A percentile compares a stretch with the other conserved stretches of the same genome.
These are phyloP conservation scores for Carex littledalei DNA, from an alignment of 176 grass and related monocot genomes.

Conservation along the genomic window DNA sequence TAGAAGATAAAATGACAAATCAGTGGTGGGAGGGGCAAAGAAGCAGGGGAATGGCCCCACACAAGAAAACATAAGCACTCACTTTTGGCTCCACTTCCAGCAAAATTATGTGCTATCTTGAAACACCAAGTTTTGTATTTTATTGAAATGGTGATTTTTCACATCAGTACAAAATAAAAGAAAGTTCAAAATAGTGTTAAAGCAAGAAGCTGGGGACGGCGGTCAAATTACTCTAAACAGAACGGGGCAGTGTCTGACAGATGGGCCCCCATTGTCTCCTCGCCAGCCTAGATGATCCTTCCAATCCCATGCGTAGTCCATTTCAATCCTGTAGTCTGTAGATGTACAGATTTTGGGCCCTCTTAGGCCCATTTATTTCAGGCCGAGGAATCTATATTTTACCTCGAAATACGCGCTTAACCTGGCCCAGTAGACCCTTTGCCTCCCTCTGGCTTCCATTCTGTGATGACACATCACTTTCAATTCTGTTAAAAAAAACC, in stretches of 20 bases:
- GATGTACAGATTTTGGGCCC: not conserved
- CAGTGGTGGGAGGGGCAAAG: too few species aligned
- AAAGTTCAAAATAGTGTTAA: not conserved
- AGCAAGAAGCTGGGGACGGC: not conserved
- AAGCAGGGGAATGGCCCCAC: too few species aligned
- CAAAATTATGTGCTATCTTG: not conserved
- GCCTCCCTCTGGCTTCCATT: not conserved
- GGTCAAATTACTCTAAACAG: slow-evolving; percentile 8
- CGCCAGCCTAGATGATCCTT: not conserved
- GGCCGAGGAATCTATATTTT: not conserved
- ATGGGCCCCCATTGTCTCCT: slow-evolving; percentile 16
- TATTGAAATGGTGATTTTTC: not conserved
- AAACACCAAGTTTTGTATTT: not conserved
- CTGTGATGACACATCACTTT: slow-evolving; percentile 2
- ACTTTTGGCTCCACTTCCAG: too few species aligned
- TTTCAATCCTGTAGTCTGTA: not conserved
- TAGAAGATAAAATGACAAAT: too few species aligned
- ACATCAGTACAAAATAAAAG: not conserved
- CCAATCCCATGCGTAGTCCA: slow-evolving; percentile 7
- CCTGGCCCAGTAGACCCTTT: slow-evolving; percentile 4
- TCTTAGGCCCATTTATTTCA: slow-evolving; percentile 4
- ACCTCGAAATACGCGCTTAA: not conserved
- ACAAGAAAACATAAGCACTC: too few species aligned
- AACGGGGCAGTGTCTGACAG: not conserved
- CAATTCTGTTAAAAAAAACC: slow-evolving; percentile 17